These are phyloP conservation scores for Lomentospora prolificans DNA, from an alignment of 2,329 filamentous ascomycete species.

Conservation along the genomic window DNA sequence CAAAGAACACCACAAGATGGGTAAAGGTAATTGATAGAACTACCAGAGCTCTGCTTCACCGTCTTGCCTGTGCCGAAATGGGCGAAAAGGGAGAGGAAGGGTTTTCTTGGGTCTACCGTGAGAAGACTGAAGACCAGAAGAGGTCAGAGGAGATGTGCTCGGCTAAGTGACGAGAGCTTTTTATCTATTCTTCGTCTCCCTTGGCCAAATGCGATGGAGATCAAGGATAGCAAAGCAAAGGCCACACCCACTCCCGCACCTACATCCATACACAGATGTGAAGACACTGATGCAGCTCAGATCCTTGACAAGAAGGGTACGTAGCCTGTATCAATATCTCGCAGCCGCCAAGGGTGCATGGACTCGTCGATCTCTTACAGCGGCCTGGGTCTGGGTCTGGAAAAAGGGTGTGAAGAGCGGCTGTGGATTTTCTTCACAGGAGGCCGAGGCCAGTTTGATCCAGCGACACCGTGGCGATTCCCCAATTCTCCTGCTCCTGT, in stretches of 20 bases:
- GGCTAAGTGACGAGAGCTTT: background rate
- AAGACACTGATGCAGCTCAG: background rate
- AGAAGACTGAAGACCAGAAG: constrained; percentile 19
- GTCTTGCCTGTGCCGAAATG: constrained; percentile 11
- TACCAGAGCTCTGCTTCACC: constrained; percentile 38
- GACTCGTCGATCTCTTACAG: constrained; percentile 1
- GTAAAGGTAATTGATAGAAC: constrained; percentile 18
- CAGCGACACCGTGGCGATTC: background rate
- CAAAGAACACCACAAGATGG: background rate
- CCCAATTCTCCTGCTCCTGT: background rate
- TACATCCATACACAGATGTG: background rate
- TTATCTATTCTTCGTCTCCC: background rate
- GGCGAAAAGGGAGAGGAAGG: constrained; percentile 12
- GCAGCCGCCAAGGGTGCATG: constrained; percentile 1
- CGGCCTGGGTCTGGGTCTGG: too few relatives aligned
- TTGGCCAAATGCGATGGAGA: background rate
- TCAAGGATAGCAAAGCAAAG: background rate
- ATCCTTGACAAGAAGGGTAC: background rate
- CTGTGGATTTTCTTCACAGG: too few relatives aligned
- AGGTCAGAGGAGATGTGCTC: constrained; percentile 10
- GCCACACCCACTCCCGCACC: background rate
- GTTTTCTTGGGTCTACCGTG: constrained; percentile 17
- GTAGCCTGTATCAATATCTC: background rate
- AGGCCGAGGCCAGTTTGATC: background rate
- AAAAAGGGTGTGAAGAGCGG: background rate